A percentile compares a stretch with the other conserved stretches of the same genome.
These are phyloP conservation scores for Sugiyamaella paludigena DNA, from an alignment of 1,139 yeast genomes.

Conservation along the genomic window DNA sequence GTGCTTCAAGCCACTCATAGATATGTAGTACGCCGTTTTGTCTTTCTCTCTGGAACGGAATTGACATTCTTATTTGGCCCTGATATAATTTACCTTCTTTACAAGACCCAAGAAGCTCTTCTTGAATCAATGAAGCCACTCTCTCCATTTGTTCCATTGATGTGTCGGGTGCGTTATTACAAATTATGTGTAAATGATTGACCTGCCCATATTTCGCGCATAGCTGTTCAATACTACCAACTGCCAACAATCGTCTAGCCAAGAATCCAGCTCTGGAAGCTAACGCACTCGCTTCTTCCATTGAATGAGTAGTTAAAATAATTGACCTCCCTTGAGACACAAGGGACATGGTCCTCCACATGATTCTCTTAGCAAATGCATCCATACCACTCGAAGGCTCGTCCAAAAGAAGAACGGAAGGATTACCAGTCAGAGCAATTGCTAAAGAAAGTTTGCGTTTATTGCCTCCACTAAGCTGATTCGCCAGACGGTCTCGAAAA, in stretches of 20 bases:
- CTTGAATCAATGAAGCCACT: slow-evolving; percentile 25
- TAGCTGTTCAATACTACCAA: slow-evolving; percentile 35
- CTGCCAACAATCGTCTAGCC: slow-evolving; percentile 35
- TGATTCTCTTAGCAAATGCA: slow-evolving; percentile 51
- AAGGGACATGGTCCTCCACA: slow-evolving; percentile 39
- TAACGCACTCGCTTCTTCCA: slow-evolving; percentile 43
- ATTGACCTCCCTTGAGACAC: slow-evolving; percentile 38
- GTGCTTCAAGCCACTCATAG: slow-evolving; percentile 30
- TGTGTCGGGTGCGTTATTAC: slow-evolving; percentile 32
- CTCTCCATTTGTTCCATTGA: slow-evolving; percentile 28
- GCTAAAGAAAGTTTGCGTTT: slow-evolving; percentile 96
- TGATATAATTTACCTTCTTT: slow-evolving; percentile 36
- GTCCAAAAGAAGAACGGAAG: slow-evolving; percentile 83
- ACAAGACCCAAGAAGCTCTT: slow-evolving; percentile 27
- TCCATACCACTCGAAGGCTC: slow-evolving; percentile 94
- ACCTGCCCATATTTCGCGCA: slow-evolving; percentile 32
- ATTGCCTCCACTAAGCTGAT: slow-evolving; percentile 89
- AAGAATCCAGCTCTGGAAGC: slow-evolving; percentile 40
- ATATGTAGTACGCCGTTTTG: slow-evolving; percentile 26
- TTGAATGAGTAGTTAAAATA: slow-evolving; percentile 40
- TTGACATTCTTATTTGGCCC: slow-evolving; percentile 36
- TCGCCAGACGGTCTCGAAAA: slow-evolving; percentile 36
- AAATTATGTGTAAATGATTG: slow-evolving; percentile 35
- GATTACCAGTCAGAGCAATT: slow-evolving; percentile 94
- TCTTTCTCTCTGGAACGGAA: slow-evolving; percentile 24